Base-by-base conservation (phyloP, 176 grass and related monocot genomes). In the Cenchrus americanus region DNA sequence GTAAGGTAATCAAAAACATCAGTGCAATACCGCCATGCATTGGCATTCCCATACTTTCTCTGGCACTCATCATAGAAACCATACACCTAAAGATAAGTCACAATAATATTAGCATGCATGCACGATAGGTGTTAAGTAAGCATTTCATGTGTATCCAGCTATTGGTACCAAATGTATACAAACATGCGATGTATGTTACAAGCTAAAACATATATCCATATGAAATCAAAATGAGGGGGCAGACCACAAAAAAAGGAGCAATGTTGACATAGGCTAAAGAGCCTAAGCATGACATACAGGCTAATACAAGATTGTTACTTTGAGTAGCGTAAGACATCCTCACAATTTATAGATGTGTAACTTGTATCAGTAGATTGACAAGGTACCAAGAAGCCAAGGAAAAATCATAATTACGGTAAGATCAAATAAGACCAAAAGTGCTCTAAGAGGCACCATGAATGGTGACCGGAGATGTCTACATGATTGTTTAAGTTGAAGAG, bases 41-140 rank as follows among this genome's bases (percentile, higher is more conserved):
- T 99, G 59, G 97, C 97, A 82, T 99, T 99, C 63, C 97, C 97
- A 77, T 99, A 99, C 81, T 99, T 99, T 66, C 97, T 96, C 71
- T 99, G 97, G 78, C 97, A 99, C 78, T 99, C 97, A 27, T 99
- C 97, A 71, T 99, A 99, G 89, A 99, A 99, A 79, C 97, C 97
- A 89, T 99, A 99, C 6, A 99, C 97, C 97, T 99, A 86, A 76
- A 55, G 54, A 62, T 67, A 40, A 18, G 52, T 57, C 51, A 73
- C 7, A 80, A 0, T 47, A 65, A 15, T 21, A 85, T 86, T 49
- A 80, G 67, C 40, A 10, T 80, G 47, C 7, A 18, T 47, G 18
- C 10, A 62, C 62, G 5, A 64, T 23, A 83, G 62, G 55, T 12
- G n/a, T 30, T 42, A 50, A 83, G 48, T 10, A 12, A 78, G 46